Evolutionary conservation across 2,329 filamentous ascomycete species (phyloP).

Genomic region (Clonostachys chloroleuca): DNA sequence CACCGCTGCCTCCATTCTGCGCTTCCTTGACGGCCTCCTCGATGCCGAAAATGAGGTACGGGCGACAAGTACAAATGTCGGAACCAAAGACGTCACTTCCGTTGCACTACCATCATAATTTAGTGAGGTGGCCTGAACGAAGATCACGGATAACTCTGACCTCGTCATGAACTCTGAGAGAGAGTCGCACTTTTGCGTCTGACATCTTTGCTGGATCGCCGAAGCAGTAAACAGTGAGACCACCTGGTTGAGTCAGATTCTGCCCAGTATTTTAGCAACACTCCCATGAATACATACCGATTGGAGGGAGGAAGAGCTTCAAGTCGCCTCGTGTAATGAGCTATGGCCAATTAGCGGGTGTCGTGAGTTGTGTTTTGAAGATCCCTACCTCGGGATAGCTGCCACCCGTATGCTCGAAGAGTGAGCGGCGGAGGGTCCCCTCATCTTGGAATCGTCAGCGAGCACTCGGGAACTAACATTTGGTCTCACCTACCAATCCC

Average conservation of each 20-base stretch:
- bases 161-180: slow-evolving; percentile 75
- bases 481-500: slow-evolving; percentile 61
- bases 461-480: background rate
- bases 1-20: slow-evolving; percentile 86
- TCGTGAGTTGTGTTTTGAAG: background rate
- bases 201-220: slow-evolving; percentile 93
- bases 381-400: slow-evolving; percentile 76
- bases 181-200: slow-evolving; percentile 74
- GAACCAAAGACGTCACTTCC: slow-evolving; percentile 97
- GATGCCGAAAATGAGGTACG: slow-evolving; percentile 94
- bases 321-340: slow-evolving; percentile 92
- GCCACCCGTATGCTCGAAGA: slow-evolving; percentile 94
- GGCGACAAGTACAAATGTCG: slow-evolving; percentile 94
- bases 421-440: slow-evolving; percentile 73
- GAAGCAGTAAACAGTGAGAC: slow-evolving; percentile 94
- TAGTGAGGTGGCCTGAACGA: background rate
- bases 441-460: slow-evolving; percentile 57
- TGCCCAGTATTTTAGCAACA: too few species aligned
- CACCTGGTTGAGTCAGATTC: slow-evolving; percentile 40
- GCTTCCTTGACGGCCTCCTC: slow-evolving; percentile 97
- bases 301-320: slow-evolving; percentile 92
- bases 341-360: slow-evolving; percentile 18
- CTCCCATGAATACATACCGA: slow-evolving; percentile 46
- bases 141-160: slow-evolving; percentile 22
- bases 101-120: slow-evolving; percentile 59